These are phyloP conservation scores for Yamadazyma aaseri DNA, from an alignment of 1,139 yeast species.

Conservation along the genomic window DNA sequence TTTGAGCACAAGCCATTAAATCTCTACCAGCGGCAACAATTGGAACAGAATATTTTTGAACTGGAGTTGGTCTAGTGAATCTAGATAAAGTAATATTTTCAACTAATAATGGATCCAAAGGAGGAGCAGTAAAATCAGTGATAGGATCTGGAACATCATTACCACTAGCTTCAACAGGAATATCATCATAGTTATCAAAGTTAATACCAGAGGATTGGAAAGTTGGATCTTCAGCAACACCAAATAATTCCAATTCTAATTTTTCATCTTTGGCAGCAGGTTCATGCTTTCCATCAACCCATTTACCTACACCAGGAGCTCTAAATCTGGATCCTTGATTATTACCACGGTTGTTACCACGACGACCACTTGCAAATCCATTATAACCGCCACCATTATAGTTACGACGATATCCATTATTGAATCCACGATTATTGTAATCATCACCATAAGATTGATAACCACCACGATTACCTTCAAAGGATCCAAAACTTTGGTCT, in stretches of 20 bases:
- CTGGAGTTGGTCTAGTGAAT: conserved; percentile 96
- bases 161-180: conserved; percentile 98
- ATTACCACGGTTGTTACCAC: conserved; percentile 19
- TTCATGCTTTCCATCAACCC: conserved; percentile 85
- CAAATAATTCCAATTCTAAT: conserved; percentile 80
- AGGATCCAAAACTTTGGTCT: conserved; percentile 9
- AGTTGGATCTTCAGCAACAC: conserved; percentile 76
- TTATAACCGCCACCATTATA: conserved; percentile 23
- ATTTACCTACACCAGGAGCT: conserved; percentile 62
- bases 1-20: conserved; percentile 99
- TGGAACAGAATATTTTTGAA: conserved; percentile 97
- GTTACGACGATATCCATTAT: conserved; percentile 24
- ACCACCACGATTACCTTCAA: conserved; percentile 15
- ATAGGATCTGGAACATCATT: conserved; percentile 94
- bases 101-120: conserved; percentile 82
- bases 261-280: conserved; percentile 75
- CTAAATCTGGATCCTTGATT: conserved; percentile 28
- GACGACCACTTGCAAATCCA: conserved; percentile 16
- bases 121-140: conserved; percentile 84
- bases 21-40: conserved; percentile 95
- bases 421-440: conserved; percentile 18
- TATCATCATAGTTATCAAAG: conserved; percentile 96
- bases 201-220: conserved; percentile 96
- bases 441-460: conserved; percentile 21
- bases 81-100: conserved; percentile 86